Percentiles rank a stretch among this genome's conserved stretches.
phyloP scores from a whole-genome alignment of 2,329 filamentous ascomycete genomes.

The Lachnellula cervina region DNA sequence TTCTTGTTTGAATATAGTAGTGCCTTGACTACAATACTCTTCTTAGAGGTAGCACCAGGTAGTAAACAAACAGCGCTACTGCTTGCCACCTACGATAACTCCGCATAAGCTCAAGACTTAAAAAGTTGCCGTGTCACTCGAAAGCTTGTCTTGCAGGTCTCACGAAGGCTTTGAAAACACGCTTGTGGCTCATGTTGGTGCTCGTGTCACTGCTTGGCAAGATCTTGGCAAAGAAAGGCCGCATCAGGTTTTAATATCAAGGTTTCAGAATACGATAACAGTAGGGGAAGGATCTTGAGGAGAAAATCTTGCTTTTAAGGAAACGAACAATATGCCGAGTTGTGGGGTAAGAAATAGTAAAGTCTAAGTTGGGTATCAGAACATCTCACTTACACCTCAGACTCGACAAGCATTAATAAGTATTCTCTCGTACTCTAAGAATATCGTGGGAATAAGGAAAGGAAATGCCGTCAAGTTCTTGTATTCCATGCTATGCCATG shows the following conservation, averaged over 20 bases:
- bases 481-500: no score
- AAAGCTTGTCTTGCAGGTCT: conserved; percentile 6
- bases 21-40: neutral
- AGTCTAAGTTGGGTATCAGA: neutral
- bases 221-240: neutral
- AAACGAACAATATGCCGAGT: neutral
- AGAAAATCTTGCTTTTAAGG: neutral
- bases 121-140: conserved; percentile 3
- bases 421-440: no score
- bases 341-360: neutral
- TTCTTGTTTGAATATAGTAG: neutral
- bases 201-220: conserved; percentile 2
- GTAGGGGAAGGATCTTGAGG: neutral
- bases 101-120: neutral
- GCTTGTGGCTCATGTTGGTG: neutral
- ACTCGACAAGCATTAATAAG: no score
- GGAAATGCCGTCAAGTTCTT: no score
- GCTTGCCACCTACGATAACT: neutral
- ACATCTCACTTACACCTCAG: neutral
- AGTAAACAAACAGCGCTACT: neutral
- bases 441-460: no score
- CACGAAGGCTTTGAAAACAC: neutral
- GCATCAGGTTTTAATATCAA: neutral
- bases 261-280: neutral
- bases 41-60: no score